Percentiles rank a stretch among this genome's conserved stretches.
phyloP scores from a whole-genome alignment of 441 rosid genomes.

The Gossypium lobatum region DNA sequence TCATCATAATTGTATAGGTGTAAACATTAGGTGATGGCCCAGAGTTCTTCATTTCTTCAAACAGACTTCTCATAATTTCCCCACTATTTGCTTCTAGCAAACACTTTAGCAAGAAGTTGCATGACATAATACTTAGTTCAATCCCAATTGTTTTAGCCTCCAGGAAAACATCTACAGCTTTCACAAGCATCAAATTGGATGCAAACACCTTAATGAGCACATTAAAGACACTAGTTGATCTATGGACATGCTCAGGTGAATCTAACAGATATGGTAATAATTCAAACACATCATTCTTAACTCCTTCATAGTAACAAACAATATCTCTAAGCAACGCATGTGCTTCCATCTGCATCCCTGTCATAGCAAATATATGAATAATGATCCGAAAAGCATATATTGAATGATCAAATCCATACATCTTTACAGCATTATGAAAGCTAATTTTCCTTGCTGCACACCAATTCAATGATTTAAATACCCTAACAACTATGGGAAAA shows the following conservation, averaged over 20 bases:
- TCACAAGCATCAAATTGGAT: constrained; percentile 38
- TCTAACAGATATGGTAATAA: constrained; percentile 35
- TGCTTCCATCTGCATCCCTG: constrained; percentile 32
- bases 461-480: constrained; percentile 49
- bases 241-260: constrained; percentile 19
- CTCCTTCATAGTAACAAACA: constrained; percentile 20
- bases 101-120: constrained; percentile 61
- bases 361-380: constrained; percentile 32
- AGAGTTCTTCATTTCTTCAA: constrained; percentile 33
- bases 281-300: constrained; percentile 26
- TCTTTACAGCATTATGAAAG: constrained; percentile 16
- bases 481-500: constrained; percentile 28
- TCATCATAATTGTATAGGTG: constrained; percentile 47
- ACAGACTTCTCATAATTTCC: constrained; percentile 24
- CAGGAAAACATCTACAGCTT: constrained; percentile 30
- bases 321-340: constrained; percentile 23
- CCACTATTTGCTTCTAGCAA: constrained; percentile 29
- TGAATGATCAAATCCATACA: constrained; percentile 31
- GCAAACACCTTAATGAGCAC: constrained; percentile 48
- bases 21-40: constrained; percentile 45
- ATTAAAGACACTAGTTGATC: constrained; percentile 24
- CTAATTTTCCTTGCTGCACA: constrained; percentile 18
- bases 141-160: constrained; percentile 31
- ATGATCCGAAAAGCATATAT: constrained; percentile 27
- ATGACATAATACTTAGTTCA: constrained; percentile 27